Base-by-base conservation (phyloP, 2,329 filamentous ascomycete genomes). In the Phoma herbarum region DNA sequence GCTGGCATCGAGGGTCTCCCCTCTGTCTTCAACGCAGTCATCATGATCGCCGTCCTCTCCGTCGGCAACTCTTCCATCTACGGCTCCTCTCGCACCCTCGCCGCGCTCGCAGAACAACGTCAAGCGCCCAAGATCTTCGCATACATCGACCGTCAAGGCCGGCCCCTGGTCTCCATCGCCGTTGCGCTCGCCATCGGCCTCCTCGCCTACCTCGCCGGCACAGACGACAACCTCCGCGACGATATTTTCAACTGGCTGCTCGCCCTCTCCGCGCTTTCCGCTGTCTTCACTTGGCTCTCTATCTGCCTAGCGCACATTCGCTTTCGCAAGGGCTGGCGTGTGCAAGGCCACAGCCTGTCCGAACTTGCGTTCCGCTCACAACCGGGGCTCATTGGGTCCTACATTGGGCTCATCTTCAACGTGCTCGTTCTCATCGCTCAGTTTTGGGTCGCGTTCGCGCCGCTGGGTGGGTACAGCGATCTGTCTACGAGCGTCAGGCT, bases 61-160 rank as follows among this genome's bases (percentile, higher is more conserved):
- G 93, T 97, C 59, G 93, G 93, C 57, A 97, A 97, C 78, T 94
- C 92, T 7, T 89, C 93, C 61, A 89, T 97, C 59, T 98, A 96
- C 70, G 94, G 93, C 33, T 94, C 92, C 23, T 96, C 92, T 1
- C 88, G 94, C 68, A 97, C 93, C 2, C 86, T 98, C 8, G 92
- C 93, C 25, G 93, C 93, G 3, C 85, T 97, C 2, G 93, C 93
- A 43, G 93, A 97, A 75, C 92, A 96, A 76, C 73, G 79, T 46
- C 81, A 83, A 66, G 86, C 83, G 0, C 87, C 86, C 16, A 79
- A 76, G 60, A 78, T 86, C 65, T 79, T 89, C 31, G 80, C 82
- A 28, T 87, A 88, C 69, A 84, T 90, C 63, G 87, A 89, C 71
- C 83, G 82, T 62, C 73, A 81, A 31, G 87, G 87, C 28, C 85